Percentiles rank a stretch among this genome's conserved stretches.
These are phyloP conservation scores for Heliosperma pusillum DNA, from an alignment of 148 eudicot genomes.

Conservation along the genomic window DNA sequence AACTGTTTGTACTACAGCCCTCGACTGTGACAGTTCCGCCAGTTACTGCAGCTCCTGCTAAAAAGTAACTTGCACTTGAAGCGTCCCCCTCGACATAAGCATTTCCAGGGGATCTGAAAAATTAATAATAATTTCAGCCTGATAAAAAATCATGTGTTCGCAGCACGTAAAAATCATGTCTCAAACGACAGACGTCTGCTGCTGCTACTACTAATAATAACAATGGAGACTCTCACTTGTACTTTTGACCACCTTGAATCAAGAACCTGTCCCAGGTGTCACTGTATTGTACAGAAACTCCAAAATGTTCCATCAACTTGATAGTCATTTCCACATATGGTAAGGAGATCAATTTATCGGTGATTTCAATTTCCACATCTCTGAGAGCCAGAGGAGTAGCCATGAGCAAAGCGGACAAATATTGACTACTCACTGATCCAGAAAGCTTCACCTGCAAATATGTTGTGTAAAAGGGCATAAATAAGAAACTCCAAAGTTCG, in stretches of 20 bases:
- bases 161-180: too few relatives aligned
- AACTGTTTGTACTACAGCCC: conserved; percentile 95
- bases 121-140: conserved; percentile 4
- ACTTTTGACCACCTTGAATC: conserved; percentile 85
- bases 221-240: conserved; percentile 45
- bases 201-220: too few relatives aligned
- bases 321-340: conserved; percentile 98
- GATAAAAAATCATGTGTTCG: background rate
- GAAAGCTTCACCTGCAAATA: conserved; percentile 86
- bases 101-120: conserved; percentile 82
- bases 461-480: too few relatives aligned
- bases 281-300: conserved; percentile 71
- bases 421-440: conserved; percentile 96
- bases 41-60: conserved; percentile 93
- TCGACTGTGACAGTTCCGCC: conserved; percentile 97
- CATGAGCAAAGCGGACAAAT: conserved; percentile 92
- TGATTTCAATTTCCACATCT: conserved; percentile 86
- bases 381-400: conserved; percentile 90
- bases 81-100: conserved; percentile 98
- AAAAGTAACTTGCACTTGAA: conserved; percentile 94
- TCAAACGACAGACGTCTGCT: too few relatives aligned
- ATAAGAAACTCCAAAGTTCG: too few relatives aligned
- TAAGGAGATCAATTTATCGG: conserved; percentile 86
- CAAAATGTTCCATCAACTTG: conserved; percentile 91
- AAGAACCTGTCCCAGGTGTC: conserved; percentile 75